Conservation (phyloP, 148 eudicot genomes). For the Polygonum maritimum region DNA sequence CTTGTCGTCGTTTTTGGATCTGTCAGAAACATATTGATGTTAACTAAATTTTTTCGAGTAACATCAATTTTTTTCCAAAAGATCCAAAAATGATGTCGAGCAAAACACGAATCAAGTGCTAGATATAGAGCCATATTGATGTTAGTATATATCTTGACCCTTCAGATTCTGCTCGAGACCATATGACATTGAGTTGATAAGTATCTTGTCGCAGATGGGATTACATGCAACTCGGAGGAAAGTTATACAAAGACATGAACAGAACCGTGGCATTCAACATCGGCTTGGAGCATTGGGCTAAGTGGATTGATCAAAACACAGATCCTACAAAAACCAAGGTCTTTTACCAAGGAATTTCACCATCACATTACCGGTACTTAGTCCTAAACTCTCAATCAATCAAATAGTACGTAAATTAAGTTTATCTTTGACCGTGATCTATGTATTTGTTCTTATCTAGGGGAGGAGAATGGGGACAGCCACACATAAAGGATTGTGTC, state of each 20-base stretch:
- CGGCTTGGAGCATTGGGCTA: conserved; percentile 4
- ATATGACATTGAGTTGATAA: no score
- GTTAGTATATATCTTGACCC: no score
- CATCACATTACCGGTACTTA: conserved; percentile 12
- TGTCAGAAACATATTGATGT: no score
- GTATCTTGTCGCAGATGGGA: conserved; percentile 1
- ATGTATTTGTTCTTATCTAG: background rate
- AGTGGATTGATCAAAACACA: conserved; percentile 8
- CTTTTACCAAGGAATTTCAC: conserved; percentile 13
- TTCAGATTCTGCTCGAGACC: no score
- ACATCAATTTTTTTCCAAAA: no score
- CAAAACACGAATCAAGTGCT: no score
- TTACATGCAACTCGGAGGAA: background rate
- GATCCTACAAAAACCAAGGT: background rate
- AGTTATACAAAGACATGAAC: conserved; percentile 6
- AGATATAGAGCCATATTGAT: no score
- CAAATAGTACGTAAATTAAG: no score
- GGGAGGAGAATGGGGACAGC: conserved; percentile 1
- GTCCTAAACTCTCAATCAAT: background rate
- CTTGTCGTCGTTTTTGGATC: no score
- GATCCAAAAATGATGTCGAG: no score
- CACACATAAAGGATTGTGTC: background rate
- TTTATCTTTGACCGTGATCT: no score
- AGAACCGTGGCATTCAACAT: conserved; percentile 6
- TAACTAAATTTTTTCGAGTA: no score